Evolutionary conservation across 768 basidiomycete genomes (phyloP).

Genomic region (Podaxis sp.): DNA sequence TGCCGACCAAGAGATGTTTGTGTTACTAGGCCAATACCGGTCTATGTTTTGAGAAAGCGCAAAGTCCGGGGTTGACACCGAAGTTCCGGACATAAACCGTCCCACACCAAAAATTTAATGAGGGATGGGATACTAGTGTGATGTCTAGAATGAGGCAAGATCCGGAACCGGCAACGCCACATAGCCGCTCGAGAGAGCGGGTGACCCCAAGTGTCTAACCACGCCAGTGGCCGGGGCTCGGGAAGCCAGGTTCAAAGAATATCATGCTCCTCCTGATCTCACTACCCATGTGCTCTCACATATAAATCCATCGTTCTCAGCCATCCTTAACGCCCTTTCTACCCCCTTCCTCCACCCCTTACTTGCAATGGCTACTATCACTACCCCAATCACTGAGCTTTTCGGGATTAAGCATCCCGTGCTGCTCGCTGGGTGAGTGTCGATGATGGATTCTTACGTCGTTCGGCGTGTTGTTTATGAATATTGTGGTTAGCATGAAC

Average conservation of each 20-base stretch:
- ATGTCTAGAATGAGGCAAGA: neutral
- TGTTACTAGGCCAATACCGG: neutral
- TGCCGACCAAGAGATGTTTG: neutral
- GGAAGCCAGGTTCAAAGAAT: neutral
- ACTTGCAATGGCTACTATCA: constrained; percentile 55
- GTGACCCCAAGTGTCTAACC: neutral
- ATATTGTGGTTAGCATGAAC: constrained; percentile 45
- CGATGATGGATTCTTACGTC: neutral
- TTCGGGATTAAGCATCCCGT: constrained; percentile 90
- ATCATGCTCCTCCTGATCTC: neutral
- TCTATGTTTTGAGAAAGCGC: neutral
- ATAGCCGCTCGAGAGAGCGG: neutral
- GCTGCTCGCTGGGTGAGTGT: constrained; percentile 67
- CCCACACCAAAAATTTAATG: neutral
- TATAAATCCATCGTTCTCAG: constrained; percentile 15
- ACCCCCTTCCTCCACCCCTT: constrained; percentile 10
- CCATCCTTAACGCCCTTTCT: neutral
- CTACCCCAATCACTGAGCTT: constrained; percentile 84
- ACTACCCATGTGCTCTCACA: constrained; percentile 8
- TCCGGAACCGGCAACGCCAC: neutral
- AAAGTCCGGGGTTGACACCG: neutral
- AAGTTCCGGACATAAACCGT: neutral
- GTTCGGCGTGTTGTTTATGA: neutral
- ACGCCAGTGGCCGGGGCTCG: neutral
- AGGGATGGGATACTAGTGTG: no score